Evolutionary conservation across 1,284 basidiomycete species (phyloP), one percentile per base, ranked within the genome.

Genomic region (Veloboletus limbatus): DNA sequence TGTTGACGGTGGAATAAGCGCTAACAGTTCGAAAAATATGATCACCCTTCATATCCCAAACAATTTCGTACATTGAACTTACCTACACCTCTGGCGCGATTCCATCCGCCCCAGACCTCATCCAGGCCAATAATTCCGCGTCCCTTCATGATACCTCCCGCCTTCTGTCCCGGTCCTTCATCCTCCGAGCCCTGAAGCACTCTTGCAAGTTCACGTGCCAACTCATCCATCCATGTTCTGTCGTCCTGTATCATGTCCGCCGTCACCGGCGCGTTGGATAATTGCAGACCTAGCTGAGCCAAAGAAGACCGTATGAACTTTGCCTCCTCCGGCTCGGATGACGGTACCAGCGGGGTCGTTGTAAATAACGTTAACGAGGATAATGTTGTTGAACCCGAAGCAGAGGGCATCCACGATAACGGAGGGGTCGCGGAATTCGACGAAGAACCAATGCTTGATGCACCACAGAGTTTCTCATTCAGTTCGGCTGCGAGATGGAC

Each of bases 31-130:
- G 24, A 27, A 30, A 41, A 17, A 34, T 40, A 20, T 21, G 13
- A 28, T 41, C 33, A 25, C 38, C 32, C 31, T 36, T 24, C 6
- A 27, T 25, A 24, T 40, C 17, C 26, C 34, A n/a, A n/a, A n/a
- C n/a, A 20, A 20, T 42, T 20, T 40, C 25, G 10, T 30, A 21
- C 27, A 2, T n/a, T 8, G 2, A 27, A 54, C 91, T 64, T 61
- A 93, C 93, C 85, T 41, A 97, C 87, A 40, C 96, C 96, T 48
- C 96, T 73, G 2, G 92, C 93, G 42, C 96, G 84, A 67, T 98
- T 98, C 96, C 96, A 99, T 2, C 90, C 80, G 34, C 93, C 93
- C 96, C 96, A 99, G 0, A 93, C 88, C 65, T 97, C 94, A 65
- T 99, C 96, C 16, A 98, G 72, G 0, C 87, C 90, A 18, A 97